Base-by-base conservation (phyloP, 306 rosid species). In the Castanopsis chinensis region DNA sequence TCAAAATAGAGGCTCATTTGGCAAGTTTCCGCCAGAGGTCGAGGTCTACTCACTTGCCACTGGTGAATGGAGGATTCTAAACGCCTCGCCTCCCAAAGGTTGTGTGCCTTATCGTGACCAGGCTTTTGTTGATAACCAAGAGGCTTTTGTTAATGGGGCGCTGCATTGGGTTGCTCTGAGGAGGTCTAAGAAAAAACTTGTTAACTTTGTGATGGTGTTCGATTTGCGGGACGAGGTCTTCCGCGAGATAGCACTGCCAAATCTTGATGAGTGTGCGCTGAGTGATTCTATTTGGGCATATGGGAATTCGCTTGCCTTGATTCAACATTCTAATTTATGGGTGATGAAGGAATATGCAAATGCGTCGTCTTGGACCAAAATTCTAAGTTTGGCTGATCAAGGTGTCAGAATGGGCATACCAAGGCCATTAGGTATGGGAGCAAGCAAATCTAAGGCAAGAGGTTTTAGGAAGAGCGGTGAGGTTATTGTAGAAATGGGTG, bases 311-410 rank as follows among this genome's bases (percentile, higher is more conserved):
- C 81, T 83, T 21, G 49, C 80, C 6, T 70, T 79, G 20, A 72
- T 70, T 69, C 45, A 2, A 1, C 10, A 6, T 5, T 57, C 69
- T 63, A 53, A 71, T 17, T 75, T 79, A 15, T 83, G 87, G 87
- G 65, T 79, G 8, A 83, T 83, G 86, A 83, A 75, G 59, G 86
- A 83, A 19, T 83, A 83, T 45, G 83, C 78, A 35, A 71, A 61
- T 49, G 75, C 41, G 57, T 75, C 57, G 12, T 83, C 87, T 25
- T 83, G 87, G 87, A 79, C 17, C 18, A 79, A 63, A 14, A 28
- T 63, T 19, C 25, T 63, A 7, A 21, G 32, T 63, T 63, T 20
- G 12, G 28, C 17, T 63, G 32, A 12, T n/a, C 35, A 10, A 21
- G 30, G 32, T 61, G n/a, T 19, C 30, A 0, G 25, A 11, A 21